Percentiles rank a stretch among this genome's conserved stretches.
Conservation (phyloP, 371 early-diverging fungal genomes). For the Umbelopsis sp. region DNA sequence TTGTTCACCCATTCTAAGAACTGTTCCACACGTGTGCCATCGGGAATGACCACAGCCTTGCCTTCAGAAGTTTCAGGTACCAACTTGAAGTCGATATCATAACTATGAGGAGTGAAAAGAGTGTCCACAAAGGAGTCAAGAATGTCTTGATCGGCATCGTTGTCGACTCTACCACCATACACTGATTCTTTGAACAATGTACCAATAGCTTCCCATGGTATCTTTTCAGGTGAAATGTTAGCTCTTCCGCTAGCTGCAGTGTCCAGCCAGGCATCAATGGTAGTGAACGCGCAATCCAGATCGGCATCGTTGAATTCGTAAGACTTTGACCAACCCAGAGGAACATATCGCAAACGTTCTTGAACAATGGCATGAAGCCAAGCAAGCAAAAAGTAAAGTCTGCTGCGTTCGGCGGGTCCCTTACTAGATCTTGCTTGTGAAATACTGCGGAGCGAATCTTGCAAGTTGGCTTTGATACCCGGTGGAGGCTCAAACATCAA, state of each 20-base stretch:
- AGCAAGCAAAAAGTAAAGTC: conserved; percentile 93
- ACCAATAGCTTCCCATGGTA: conserved; percentile 95
- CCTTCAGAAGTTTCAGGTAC: conserved; percentile 61
- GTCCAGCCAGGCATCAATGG: conserved; percentile 92
- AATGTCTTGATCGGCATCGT: conserved; percentile 85
- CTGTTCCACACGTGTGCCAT: conserved; percentile 86
- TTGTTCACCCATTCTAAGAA: conserved; percentile 88
- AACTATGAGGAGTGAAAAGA: conserved; percentile 83
- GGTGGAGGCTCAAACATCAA: conserved; percentile 96
- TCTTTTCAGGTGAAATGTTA: conserved; percentile 92
- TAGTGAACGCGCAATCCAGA: conserved; percentile 87
- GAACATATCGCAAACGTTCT: conserved; percentile 95
- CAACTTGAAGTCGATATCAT: conserved; percentile 81
- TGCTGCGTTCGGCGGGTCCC: conserved; percentile 86
- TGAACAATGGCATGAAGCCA: conserved; percentile 96
- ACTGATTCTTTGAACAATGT: conserved; percentile 87
- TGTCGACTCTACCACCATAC: conserved; percentile 97
- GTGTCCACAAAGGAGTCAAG: conserved; percentile 89
- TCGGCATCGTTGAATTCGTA: conserved; percentile 99
- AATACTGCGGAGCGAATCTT: conserved; percentile 79
- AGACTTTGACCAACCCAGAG: conserved; percentile 96
- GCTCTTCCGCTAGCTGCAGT: conserved; percentile 78
- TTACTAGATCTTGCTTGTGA: conserved; percentile 59
- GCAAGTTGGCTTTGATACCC: conserved; percentile 93
- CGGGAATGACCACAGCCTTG: conserved; percentile 73